phyloP scores from a whole-genome alignment of 805 yeast genomes.

The Ascoidea tarda region DNA sequence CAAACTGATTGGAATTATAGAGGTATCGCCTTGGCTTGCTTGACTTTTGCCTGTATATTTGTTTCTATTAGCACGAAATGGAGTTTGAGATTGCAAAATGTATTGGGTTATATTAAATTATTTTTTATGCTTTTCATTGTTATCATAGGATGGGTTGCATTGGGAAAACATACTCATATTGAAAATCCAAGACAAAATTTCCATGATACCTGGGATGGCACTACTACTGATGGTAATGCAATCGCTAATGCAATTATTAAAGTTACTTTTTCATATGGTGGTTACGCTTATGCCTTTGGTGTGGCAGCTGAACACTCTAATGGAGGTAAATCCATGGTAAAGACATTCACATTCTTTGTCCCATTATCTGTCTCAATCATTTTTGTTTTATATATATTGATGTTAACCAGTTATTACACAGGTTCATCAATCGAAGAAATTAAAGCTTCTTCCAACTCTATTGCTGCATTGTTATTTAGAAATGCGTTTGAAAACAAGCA shows the following conservation, averaged over 20 bases:
- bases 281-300: slow-evolving; percentile 24
- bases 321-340: slow-evolving; percentile 23
- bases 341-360: slow-evolving; percentile 17
- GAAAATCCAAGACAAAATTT: slow-evolving; percentile 21
- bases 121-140: slow-evolving; percentile 20
- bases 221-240: slow-evolving; percentile 26
- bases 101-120: slow-evolving; percentile 23
- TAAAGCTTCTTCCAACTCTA: slow-evolving; percentile 18
- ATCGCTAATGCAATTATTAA: slow-evolving; percentile 29
- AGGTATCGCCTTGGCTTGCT: slow-evolving; percentile 21
- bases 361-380: slow-evolving; percentile 20
- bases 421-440: slow-evolving; percentile 16
- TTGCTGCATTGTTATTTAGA: slow-evolving; percentile 19
- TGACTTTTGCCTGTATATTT: slow-evolving; percentile 15
- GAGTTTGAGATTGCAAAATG: slow-evolving; percentile 19
- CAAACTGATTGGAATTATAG: slow-evolving; percentile 22
- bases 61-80: slow-evolving; percentile 17
- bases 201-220: slow-evolving; percentile 23
- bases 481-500: slow-evolving; percentile 19
- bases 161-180: slow-evolving; percentile 23
- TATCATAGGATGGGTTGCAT: slow-evolving; percentile 22
- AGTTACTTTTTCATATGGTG: slow-evolving; percentile 29
- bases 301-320: slow-evolving; percentile 18
- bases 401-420: slow-evolving; percentile 22
- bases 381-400: slow-evolving; percentile 19